phyloP scores from a whole-genome alignment of 2,329 filamentous ascomycete species.

The Zasmidium citrigriseum region DNA sequence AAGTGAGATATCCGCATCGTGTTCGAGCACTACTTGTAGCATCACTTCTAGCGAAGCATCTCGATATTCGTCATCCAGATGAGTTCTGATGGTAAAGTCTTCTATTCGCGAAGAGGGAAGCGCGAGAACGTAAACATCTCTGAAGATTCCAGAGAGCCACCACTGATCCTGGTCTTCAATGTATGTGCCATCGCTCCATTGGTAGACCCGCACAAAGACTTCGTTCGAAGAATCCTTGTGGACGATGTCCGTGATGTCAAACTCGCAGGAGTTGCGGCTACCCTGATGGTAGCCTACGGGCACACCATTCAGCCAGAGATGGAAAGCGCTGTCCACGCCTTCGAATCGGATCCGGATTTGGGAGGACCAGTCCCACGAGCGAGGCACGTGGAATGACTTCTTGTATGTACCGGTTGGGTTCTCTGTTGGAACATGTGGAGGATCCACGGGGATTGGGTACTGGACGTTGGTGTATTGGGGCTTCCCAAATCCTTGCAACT shows the following conservation, averaged over 20 bases:
- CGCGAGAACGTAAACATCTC: slow-evolving; percentile 64
- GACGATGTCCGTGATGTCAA: slow-evolving; percentile 62
- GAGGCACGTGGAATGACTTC: slow-evolving; percentile 56
- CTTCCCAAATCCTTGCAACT: slow-evolving; percentile 66
- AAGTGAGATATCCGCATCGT: slow-evolving; percentile 48
- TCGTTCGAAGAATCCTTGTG: slow-evolving; percentile 52
- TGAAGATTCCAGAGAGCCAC: slow-evolving; percentile 56
- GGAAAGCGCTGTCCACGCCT: slow-evolving; percentile 70
- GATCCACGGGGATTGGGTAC: slow-evolving; percentile 60
- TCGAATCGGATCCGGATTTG: slow-evolving; percentile 71
- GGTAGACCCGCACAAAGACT: slow-evolving; percentile 67
- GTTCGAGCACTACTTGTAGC: slow-evolving; percentile 24
- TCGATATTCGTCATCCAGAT: slow-evolving; percentile 55
- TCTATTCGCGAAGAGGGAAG: slow-evolving; percentile 58
- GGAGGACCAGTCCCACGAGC: slow-evolving; percentile 38
- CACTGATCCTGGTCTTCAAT: slow-evolving; percentile 58
- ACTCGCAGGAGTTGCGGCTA: slow-evolving; percentile 67
- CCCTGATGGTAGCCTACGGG: slow-evolving; percentile 70
- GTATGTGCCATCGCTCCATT: slow-evolving; percentile 69
- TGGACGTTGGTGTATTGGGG: slow-evolving; percentile 71
- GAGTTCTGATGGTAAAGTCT: slow-evolving; percentile 57
- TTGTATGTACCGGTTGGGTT: slow-evolving; percentile 67
- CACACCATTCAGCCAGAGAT: slow-evolving; percentile 67
- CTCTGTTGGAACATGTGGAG: slow-evolving; percentile 62
- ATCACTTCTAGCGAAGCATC: slow-evolving; percentile 48